Evolutionary conservation across 371 early-diverging fungal genomes (phyloP), one percentile per base, ranked within the genome.

Genomic region (Zychaea mexicana): DNA sequence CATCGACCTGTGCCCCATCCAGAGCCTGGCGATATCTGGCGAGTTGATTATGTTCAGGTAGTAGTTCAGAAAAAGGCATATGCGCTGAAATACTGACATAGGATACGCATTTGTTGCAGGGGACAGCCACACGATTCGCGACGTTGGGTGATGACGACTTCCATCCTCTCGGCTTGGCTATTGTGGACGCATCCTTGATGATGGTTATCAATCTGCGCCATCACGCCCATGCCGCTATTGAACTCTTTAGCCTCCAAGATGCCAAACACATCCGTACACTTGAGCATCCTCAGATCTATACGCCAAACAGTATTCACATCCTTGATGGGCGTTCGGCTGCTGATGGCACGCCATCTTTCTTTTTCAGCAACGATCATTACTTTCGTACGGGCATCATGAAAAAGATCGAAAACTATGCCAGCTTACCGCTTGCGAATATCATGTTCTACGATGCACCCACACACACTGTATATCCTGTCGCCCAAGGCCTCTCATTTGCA

Each of bases 261-360:
- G 24, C 26, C 7, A 28, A 27, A 0, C 71, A 74, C 46, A 55
- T 67, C 17, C 65, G 61, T 26, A 70, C 76, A 2, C 57, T 81
- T 15, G 60, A 52, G 10, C 65, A 72, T 42, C 60, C 69, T 15
- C 19, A 61, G 2, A 61, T 81, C 9, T 63, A 69, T 57, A 38
- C 65, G 0, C 81, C 78, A 19, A 81, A 81, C 39, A 66, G 71
- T 19, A 31, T 81, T 17, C 71, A 74, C n/a, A 13, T 72, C 2
- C 19, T 74, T 2, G 46, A 66, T 1, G 68, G 76, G 19, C 57
- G 39, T 2, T 61, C 54, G 39, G 57, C 65, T 17, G 52, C 60
- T 8, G 81, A 80, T 56, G 81, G 78, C 12, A 63, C 59, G 1
- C 80, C 80, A 22, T 81, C 81, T 2, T 81, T 81, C 67, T 78